Conservation (phyloP, 2,329 filamentous ascomycete genomes). For the Esteya vermicola region DNA sequence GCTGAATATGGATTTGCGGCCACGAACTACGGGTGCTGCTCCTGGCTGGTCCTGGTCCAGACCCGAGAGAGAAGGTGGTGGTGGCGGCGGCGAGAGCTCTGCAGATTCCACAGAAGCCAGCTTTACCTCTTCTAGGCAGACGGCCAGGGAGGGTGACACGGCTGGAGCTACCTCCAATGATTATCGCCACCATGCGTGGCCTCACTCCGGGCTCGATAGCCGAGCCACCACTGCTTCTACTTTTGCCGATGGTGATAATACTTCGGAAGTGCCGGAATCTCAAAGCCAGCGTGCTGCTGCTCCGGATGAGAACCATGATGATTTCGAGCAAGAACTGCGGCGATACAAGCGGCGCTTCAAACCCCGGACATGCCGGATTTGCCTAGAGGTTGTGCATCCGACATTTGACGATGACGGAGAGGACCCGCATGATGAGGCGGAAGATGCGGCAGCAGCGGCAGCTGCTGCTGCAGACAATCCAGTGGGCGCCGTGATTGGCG, state of each 20-base stretch:
- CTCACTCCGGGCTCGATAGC: too few relatives aligned
- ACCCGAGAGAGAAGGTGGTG: neutral
- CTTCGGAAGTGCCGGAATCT: too few relatives aligned
- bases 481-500: neutral
- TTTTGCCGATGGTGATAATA: too few relatives aligned
- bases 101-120: neutral
- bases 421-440: neutral
- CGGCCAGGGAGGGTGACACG: too few relatives aligned
- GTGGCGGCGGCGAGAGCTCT: neutral
- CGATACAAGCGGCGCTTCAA: conserved; percentile 37
- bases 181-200: too few relatives aligned
- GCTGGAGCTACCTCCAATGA: too few relatives aligned
- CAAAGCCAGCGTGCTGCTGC: too few relatives aligned
- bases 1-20: conserved; percentile 4
- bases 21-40: neutral
- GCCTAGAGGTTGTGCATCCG: conserved; percentile 53
- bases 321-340: neutral
- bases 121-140: too few relatives aligned
- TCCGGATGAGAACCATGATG: neutral
- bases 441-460: neutral
- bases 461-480: too few relatives aligned
- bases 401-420: conserved; percentile 23
- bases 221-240: neutral
- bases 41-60: conserved; percentile 6
- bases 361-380: conserved; percentile 75